Base-by-base conservation (phyloP, 192 early-diverging fungal species). In the Linderina pennispora region DNA sequence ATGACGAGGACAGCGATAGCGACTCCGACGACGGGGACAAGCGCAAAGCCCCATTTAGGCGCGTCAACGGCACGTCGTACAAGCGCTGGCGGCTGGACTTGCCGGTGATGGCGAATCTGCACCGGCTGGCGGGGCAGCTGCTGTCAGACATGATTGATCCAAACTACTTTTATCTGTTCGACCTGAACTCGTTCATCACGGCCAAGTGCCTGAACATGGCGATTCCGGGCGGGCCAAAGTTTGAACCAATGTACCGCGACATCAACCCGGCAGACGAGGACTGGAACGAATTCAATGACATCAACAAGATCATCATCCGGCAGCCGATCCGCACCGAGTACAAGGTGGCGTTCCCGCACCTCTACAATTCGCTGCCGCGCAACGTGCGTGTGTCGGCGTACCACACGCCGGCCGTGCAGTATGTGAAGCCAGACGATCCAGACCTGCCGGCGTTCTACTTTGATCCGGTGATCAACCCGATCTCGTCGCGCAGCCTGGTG, bases 261-360 rank as follows among this genome's bases (percentile, higher is more conserved):
- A 81, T 92, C 53, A 91, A 99, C 57, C 81, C 91, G 1, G 87
- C 83, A 1, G 97, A 99, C 65, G 94, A 99, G 63, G 97, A 99
- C 76, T 99, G 97, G 97, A 99, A 97, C 70, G 97, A 99, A 65
- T 99, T 99, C 73, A 99, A 99, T 75, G 97, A 99, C 60, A 97
- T 99, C 77, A 92, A 94, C 86, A 99, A 99, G 74, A 92, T 99
- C 51, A 99, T 99, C 47, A 96, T 99, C 45, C 87, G 97, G 35
- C 94, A 99, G 59, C 94, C 93, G 17, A 88, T 99, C 46, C 86
- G 97, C 38, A 95, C 97, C 33, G 97, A 99, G 75, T 97, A 99
- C 80, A 94, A 94, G 62, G 88, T 99, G 28, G 97, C 97, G 2
- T 99, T 95, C 70, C 97, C 97, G 41, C 94, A 89, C 60, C 71